Conservation (phyloP, 768 basidiomycete genomes). For the Myochromella boudieri region DNA sequence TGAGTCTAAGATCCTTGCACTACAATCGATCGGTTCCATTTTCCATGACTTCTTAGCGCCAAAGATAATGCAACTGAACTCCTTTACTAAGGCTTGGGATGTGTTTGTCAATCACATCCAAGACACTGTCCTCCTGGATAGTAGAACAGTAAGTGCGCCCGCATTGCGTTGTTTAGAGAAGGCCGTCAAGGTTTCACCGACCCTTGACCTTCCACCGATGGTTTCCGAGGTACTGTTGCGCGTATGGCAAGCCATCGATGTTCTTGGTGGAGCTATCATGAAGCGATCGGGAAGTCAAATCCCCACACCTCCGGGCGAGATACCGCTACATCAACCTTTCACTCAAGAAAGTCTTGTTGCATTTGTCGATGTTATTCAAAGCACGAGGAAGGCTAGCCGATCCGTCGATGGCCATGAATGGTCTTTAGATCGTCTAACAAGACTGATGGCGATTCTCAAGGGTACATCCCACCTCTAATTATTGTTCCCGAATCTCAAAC, state of each 20-base stretch:
- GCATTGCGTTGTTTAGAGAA: conserved; percentile 83
- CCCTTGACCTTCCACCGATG: conserved; percentile 42
- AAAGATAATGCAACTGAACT: conserved; percentile 71
- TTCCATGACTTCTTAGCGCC: conserved; percentile 76
- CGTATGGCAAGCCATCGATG: conserved; percentile 70
- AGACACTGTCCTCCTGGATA: conserved; percentile 66
- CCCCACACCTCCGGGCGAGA: conserved; percentile 17
- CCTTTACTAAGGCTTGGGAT: conserved; percentile 73
- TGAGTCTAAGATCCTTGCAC: conserved; percentile 83
- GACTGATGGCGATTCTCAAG: conserved; percentile 79
- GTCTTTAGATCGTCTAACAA: conserved; percentile 59
- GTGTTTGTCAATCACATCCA: conserved; percentile 73
- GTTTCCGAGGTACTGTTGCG: conserved; percentile 50
- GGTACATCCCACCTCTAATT: conserved; percentile 31
- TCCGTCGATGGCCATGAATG: conserved; percentile 57
- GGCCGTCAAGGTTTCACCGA: conserved; percentile 60
- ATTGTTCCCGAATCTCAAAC: conserved; percentile 1
- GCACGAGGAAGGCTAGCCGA: conserved; percentile 52
- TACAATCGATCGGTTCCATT: conserved; percentile 82
- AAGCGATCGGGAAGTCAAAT: conserved; percentile 22
- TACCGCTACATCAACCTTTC: conserved; percentile 43
- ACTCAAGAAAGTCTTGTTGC: conserved; percentile 88
- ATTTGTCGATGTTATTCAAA: conserved; percentile 70
- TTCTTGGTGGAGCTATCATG: conserved; percentile 57
- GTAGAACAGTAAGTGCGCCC: conserved; percentile 73